Evolutionary conservation across 306 rosid genomes (phyloP).

Genomic region (Carpinus fangiana): DNA sequence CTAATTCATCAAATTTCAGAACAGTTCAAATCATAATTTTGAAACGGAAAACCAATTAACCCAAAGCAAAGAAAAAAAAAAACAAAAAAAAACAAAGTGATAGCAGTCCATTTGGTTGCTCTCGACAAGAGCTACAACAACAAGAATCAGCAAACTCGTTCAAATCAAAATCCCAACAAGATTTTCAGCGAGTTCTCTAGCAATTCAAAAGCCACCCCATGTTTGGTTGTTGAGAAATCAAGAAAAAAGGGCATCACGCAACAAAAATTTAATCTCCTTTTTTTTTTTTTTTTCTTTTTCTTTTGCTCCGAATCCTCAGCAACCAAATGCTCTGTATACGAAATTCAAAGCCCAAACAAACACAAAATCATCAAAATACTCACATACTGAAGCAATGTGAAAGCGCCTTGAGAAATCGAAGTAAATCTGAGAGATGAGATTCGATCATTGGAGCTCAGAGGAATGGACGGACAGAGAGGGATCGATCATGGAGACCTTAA

Average conservation of each 20-base stretch:
- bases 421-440: slow-evolving; percentile 24
- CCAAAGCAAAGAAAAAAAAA: background rate
- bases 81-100: background rate
- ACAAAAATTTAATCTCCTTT: background rate
- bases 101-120: background rate
- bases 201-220: background rate
- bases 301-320: background rate
- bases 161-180: background rate
- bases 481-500: slow-evolving; percentile 5
- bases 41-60: background rate
- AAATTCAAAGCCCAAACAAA: background rate
- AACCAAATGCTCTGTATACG: background rate
- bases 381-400: background rate
- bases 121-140: background rate
- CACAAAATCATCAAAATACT: slow-evolving; percentile 9
- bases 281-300: background rate
- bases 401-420: background rate
- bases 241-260: background rate
- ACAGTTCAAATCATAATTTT: background rate
- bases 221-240: slow-evolving; percentile 1
- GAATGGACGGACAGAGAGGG: background rate
- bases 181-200: background rate
- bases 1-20: background rate
- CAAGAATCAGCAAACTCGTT: background rate
- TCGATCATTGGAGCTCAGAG: slow-evolving; percentile 1